Evolutionary conservation across 2,329 filamentous ascomycete genomes (phyloP).

Genomic region (Sporothrix schenckii): DNA sequence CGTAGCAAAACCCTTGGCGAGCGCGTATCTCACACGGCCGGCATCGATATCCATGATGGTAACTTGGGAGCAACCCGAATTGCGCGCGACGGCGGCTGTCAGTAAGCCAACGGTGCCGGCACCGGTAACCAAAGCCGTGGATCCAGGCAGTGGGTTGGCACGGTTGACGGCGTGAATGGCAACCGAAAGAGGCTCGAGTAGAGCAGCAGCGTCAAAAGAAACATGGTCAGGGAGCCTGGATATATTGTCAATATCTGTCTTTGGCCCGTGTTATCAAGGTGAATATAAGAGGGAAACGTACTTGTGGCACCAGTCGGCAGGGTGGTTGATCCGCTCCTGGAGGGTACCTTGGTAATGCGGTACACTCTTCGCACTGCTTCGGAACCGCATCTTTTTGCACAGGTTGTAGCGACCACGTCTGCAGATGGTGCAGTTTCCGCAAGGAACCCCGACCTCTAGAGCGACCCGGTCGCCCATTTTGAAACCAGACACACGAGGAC

Average conservation of each 20-base stretch:
- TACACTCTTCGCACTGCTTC: slow-evolving; percentile 64
- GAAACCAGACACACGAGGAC: slow-evolving; percentile 57
- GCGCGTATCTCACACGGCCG: slow-evolving; percentile 62
- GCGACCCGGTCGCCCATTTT: slow-evolving; percentile 61
- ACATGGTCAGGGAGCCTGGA: slow-evolving; percentile 60
- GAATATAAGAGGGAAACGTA: slow-evolving; percentile 42
- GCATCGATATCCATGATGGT: slow-evolving; percentile 64
- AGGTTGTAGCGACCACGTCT: slow-evolving; percentile 62
- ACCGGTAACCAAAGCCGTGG: slow-evolving; percentile 64
- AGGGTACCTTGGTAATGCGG: slow-evolving; percentile 66
- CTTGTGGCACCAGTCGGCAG: slow-evolving; percentile 65
- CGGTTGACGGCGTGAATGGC: slow-evolving; percentile 64
- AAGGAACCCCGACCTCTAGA: slow-evolving; percentile 60
- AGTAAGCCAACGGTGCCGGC: slow-evolving; percentile 66
- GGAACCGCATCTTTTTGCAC: slow-evolving; percentile 63
- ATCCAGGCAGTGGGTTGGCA: slow-evolving; percentile 55
- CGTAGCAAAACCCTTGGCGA: slow-evolving; percentile 62
- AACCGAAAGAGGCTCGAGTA: slow-evolving; percentile 65
- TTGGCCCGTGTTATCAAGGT: too few species aligned
- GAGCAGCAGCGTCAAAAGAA: slow-evolving; percentile 61
- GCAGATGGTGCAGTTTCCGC: slow-evolving; percentile 56
- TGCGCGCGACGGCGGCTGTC: slow-evolving; percentile 64
- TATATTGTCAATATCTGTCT: neutral
- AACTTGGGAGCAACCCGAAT: slow-evolving; percentile 61
- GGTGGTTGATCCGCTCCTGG: slow-evolving; percentile 65